Conservation (phyloP, 2,329 filamentous ascomycete genomes). For the Anisogramma anomala region DNA sequence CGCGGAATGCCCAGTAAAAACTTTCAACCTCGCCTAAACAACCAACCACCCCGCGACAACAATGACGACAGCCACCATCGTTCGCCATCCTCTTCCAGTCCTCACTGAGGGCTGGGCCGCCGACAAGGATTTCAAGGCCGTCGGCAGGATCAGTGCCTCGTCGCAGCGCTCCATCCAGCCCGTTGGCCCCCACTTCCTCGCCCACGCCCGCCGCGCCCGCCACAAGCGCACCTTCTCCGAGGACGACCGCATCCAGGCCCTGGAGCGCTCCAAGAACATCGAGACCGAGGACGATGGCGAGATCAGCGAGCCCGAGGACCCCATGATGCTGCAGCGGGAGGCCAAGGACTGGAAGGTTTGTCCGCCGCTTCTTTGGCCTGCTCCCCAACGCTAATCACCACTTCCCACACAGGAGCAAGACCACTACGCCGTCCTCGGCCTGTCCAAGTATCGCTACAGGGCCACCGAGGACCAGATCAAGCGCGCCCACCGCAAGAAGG, state of each 20-base stretch:
- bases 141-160: conserved; percentile 64
- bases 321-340: conserved; percentile 80
- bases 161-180: conserved; percentile 86
- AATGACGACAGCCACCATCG: conserved; percentile 55
- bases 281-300: conserved; percentile 85
- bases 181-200: conserved; percentile 93
- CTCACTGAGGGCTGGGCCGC: conserved; percentile 72
- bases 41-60: background rate
- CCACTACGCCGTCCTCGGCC: conserved; percentile 90
- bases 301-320: conserved; percentile 87
- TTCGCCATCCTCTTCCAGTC: conserved; percentile 57
- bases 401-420: conserved; percentile 64
- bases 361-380: background rate
- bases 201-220: conserved; percentile 86
- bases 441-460: conserved; percentile 83
- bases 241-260: conserved; percentile 93
- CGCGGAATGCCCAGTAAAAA: too few relatives aligned
- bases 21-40: too few relatives aligned
- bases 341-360: conserved; percentile 98
- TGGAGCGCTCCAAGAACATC: conserved; percentile 88
- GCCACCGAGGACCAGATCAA: conserved; percentile 98
- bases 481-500: conserved; percentile 98
- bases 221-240: conserved; percentile 98
- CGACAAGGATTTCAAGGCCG: conserved; percentile 84
- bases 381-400: background rate